Evolutionary conservation across 2,329 filamentous ascomycete genomes (phyloP), one percentile per base, ranked within the genome.

Genomic region (Tolypocladium cylindrosporum): DNA sequence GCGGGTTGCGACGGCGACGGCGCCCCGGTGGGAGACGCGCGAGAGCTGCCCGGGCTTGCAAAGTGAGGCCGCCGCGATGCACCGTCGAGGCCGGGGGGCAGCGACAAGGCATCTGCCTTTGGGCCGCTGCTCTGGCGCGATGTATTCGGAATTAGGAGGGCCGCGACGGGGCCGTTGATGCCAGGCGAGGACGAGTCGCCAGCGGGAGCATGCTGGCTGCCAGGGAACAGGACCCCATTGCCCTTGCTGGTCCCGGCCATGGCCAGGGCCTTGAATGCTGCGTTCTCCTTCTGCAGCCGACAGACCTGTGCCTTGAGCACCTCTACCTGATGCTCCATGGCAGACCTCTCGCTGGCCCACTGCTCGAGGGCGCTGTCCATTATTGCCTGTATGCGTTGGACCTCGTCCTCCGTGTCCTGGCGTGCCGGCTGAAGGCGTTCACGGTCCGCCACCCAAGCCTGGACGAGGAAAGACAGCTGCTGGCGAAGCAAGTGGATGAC

Each of bases 1-100:
- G 71, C 65, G 45, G 74, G 71, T 21, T 72, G 71, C 4, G 72
- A 71, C 13, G 68, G 69, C 54, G 73, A 69, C 40, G 75, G 68
- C 61, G 68, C 68, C 24, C 61, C 64, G 11, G 64, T 65, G 16
- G 75, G 72, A 39, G 72, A 75, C 27, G 67, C 63, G 13, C 65
- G 67, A 54, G 71, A 67, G 66, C 73, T 68, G 37, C 59, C 61
- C 37, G 58, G 64, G 57, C 59, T 70, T 55, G 59, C 64, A 56
- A 72, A 69, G 57, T 71, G 69, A 59, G 71, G 69, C n/a, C 71
- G 66, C 8, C 70, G 69, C 45, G 71, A 67, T 6, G 69, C 70
- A 27, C 70, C 68, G 54, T 72, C 65, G 16, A 72, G 62, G 58
- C 72, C 70, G 4, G 68, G 70, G 2, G 72, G 71, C 5, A 74